Percentiles rank a stretch among this genome's conserved stretches.
These are phyloP conservation scores for Phytophthora cajani DNA, from an alignment of 352 stramenopile species.

Conservation along the genomic window DNA sequence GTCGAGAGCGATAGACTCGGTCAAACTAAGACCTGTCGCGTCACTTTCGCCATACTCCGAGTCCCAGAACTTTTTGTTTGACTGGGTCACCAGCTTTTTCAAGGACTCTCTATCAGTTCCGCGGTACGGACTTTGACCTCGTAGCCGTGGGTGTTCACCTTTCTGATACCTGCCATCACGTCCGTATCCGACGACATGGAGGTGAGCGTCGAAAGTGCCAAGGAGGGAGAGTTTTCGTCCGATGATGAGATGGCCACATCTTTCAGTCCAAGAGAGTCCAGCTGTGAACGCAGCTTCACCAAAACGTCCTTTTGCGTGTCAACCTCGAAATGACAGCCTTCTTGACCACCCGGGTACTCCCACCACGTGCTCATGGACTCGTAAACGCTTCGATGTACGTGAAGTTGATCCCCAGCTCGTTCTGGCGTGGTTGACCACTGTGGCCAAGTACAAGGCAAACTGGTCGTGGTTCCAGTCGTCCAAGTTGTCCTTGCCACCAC, in stretches of 20 bases:
- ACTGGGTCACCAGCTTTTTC: conserved; percentile 33
- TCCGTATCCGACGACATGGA: conserved; percentile 26
- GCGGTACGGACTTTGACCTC: conserved; percentile 49
- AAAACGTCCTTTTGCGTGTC: conserved; percentile 49
- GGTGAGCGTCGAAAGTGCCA: conserved; percentile 43
- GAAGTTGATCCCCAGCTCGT: conserved; percentile 58
- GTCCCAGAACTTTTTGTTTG: conserved; percentile 59
- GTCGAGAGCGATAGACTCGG: conserved; percentile 54
- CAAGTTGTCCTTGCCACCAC: conserved; percentile 52
- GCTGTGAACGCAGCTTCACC: conserved; percentile 42
- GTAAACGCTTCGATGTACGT: conserved; percentile 64
- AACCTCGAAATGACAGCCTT: conserved; percentile 60
- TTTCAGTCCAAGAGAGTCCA: conserved; percentile 41
- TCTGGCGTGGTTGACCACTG: conserved; percentile 49
- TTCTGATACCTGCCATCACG: conserved; percentile 43
- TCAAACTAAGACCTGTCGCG: conserved; percentile 49
- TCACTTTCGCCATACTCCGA: conserved; percentile 69
- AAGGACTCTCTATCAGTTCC: conserved; percentile 43
- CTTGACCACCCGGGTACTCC: conserved; percentile 50
- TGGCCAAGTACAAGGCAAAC: conserved; percentile 58
- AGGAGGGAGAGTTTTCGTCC: conserved; percentile 59
- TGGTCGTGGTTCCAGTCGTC: conserved; percentile 50
- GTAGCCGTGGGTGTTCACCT: conserved; percentile 71
- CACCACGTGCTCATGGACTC: conserved; percentile 62
- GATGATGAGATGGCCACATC: conserved; percentile 47